These are phyloP conservation scores for Nectriaceae sp. DNA, from an alignment of 2,329 filamentous ascomycete species.

Conservation along the genomic window DNA sequence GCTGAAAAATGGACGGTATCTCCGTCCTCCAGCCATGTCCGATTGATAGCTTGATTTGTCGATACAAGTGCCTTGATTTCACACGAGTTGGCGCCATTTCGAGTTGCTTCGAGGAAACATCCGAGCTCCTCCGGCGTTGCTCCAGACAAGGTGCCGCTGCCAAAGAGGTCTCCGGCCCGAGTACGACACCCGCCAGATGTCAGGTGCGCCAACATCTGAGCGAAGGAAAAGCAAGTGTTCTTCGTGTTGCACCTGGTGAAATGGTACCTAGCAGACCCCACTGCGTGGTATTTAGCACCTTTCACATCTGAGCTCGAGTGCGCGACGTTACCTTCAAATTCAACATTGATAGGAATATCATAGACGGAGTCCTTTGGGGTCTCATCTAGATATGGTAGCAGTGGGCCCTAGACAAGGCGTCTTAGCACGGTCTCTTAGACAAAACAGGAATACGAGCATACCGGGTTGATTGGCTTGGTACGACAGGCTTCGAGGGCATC, in stretches of 20 bases:
- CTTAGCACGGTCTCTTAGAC: not conserved
- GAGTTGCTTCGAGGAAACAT: not conserved
- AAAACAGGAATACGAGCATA: not conserved
- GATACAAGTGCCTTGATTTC: not conserved
- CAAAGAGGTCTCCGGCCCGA: not conserved
- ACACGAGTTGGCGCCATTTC: not conserved
- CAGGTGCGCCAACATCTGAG: not conserved
- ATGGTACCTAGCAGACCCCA: not conserved
- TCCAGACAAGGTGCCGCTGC: not conserved
- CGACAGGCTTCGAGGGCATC: slow-evolving; percentile 45
- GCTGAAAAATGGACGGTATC: not conserved
- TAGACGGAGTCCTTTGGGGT: not conserved
- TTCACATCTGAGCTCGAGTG: not conserved
- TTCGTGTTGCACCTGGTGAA: not conserved
- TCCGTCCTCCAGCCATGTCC: too few species aligned
- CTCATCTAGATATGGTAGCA: not conserved
- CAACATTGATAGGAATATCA: not conserved
- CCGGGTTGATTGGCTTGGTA: not conserved
- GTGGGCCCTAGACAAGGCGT: not conserved
- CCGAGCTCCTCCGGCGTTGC: not conserved
- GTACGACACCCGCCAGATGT: not conserved
- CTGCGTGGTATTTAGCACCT: not conserved
- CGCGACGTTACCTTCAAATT: not conserved
- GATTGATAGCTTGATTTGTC: too few species aligned
- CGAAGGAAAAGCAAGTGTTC: not conserved